These are phyloP conservation scores for Saccharomyces hybrid DNA, from an alignment of 1,139 yeast genomes.

Conservation along the genomic window DNA sequence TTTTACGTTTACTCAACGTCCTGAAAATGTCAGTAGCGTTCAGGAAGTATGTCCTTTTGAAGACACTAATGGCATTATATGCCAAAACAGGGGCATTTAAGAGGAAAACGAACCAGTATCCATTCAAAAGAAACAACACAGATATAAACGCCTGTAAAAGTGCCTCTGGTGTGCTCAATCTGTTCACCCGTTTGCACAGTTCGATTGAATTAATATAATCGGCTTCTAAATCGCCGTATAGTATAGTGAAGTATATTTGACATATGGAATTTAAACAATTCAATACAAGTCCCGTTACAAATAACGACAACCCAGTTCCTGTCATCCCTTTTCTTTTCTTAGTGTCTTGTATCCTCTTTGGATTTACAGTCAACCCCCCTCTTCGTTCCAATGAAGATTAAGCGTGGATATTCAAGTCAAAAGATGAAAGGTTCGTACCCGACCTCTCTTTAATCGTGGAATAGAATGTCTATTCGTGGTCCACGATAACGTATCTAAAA, in stretches of 20 bases:
- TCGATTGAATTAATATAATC: neutral
- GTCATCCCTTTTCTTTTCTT: neutral
- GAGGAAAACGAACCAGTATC: neutral
- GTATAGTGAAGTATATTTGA: neutral
- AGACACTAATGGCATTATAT: neutral
- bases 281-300: neutral
- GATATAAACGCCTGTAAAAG: neutral
- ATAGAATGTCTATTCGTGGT: neutral
- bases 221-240: neutral
- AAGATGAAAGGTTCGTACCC: too few species aligned
- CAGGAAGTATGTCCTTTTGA: neutral
- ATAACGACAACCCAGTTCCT: neutral
- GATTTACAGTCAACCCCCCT: too few species aligned
- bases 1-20: neutral
- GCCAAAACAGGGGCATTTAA: neutral
- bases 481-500: neutral
- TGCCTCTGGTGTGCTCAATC: neutral
- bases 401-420: too few species aligned
- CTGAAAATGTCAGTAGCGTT: neutral
- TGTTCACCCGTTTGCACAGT: neutral
- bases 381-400: too few species aligned
- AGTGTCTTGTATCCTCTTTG: too few species aligned
- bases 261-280: neutral
- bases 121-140: neutral
- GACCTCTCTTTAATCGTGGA: neutral